Base-by-base conservation (phyloP, 2,329 filamentous ascomycete genomes). In the Pseudonectria buxi region DNA sequence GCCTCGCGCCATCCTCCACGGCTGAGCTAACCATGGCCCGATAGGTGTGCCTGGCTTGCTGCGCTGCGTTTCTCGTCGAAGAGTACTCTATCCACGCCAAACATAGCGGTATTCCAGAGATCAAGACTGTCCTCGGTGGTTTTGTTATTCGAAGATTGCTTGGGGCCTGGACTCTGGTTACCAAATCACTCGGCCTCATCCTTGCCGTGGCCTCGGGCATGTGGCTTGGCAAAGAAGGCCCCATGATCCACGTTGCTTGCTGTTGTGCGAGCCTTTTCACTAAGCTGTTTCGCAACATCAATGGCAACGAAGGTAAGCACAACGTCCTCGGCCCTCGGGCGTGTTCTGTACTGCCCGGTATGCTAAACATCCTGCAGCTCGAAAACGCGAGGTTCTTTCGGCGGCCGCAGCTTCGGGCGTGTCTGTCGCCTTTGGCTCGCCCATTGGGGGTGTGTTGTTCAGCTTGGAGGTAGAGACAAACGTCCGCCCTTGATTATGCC, bases 161-260 rank as follows among this genome's bases (percentile, higher is more conserved):
- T 54, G 86, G 89, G 9, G 71, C 72, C 24, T 95, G 89, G 89
- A 95, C 90, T 2, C 67, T 96, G 55, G 61, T 86, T 22, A 88
- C 88, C 37, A 96, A 96, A 58, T 94, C 88, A 2, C 61, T 96
- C 28, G 92, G 92, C 18, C 63, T 95, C 63, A 89, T 88, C 58
- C 75, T 96, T 25, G 84, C 90, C 28, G 90, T 95, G 29, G 86
- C 86, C 46, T 95, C 89, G 6, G 90, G 90, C 33, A 81, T 98
- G 70, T 96, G 92, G 90, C 69, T 96, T 11, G 90, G 90, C 24
- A 96, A 96, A 61, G 90, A 98, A 68, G 90, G 90, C 2, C 90
- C 90, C 1, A 66, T 96, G 26, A 90, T 98, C 6, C 90, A 98
- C 61, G 89, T 96, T 14, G 90, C 90, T 40, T 96, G 92, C 64